Base-by-base conservation (phyloP, 2,329 filamentous ascomycete genomes). In the Hypomyces perniciosus region DNA sequence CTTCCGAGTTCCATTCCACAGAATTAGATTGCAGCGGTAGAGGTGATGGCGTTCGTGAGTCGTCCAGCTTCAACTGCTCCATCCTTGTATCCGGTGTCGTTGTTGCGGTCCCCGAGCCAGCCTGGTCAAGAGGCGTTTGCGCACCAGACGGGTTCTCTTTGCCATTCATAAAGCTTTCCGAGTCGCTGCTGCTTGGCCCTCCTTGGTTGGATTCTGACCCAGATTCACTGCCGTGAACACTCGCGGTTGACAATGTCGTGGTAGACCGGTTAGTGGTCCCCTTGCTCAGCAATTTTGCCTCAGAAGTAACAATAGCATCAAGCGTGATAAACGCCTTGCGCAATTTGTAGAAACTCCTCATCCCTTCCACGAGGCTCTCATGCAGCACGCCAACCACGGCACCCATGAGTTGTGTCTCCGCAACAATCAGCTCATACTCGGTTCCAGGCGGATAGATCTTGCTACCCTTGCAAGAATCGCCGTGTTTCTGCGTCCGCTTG, bases 311-410 rank as follows among this genome's bases (percentile, higher is more conserved):
- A 50, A 99, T 88, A 8, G 77, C 78, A 61, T 96, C 87, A 4
- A 99, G 74, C 0, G 90, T 86, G 37, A 90, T 73, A 62, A 88
- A 97, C 0, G 92, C 92, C 65, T 95, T 95, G 55, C 92, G 79
- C 59, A 97, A 70, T 68, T 93, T 95, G 65, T 95, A 95, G 63
- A 97, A 97, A 5, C 90, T 90, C 68, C 86, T 90, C 66, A 97
- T 81, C 12, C 84, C 90, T 66, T 97, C 93, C 0, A 91, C 92
- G 60, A 97, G 71, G 64, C 88, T 96, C 72, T 97, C 93, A 58
- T 95, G 95, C 60, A 97, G 72, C 12, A 97, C 88, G 0, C 84
- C 89, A 1, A 96, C 84, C 1, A 99, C 85, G 1, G 91, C 91
- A 51, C 82, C 80, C 86, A 96, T 95, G 56, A 96, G 76, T 68